Conservation (phyloP, 768 basidiomycete genomes). For the Tricholoma saponaceum region DNA sequence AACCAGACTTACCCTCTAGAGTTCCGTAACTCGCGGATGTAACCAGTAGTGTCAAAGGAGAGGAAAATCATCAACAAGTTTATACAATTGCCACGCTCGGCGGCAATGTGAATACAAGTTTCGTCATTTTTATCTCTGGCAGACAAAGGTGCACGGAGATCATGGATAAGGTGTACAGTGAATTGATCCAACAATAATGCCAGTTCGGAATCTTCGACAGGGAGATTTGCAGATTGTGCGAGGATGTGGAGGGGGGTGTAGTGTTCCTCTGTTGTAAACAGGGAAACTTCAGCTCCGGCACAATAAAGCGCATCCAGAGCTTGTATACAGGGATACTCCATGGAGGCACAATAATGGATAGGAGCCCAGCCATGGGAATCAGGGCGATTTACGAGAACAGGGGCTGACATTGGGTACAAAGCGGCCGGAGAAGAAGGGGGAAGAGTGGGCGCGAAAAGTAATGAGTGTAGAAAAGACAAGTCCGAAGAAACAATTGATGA, state of each 20-base stretch:
- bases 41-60: conserved; percentile 55
- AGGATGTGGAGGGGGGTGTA: conserved; percentile 69
- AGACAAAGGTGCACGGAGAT: conserved; percentile 65
- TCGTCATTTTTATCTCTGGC: conserved; percentile 66
- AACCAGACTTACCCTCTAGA: conserved; percentile 56
- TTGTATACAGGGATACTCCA: conserved; percentile 50
- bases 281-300: conserved; percentile 69
- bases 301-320: conserved; percentile 69
- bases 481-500: conserved; percentile 49
- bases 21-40: conserved; percentile 59
- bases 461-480: conserved; percentile 44
- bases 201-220: conserved; percentile 28
- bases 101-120: conserved; percentile 78
- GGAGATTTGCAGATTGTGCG: conserved; percentile 35
- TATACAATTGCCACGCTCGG: conserved; percentile 65
- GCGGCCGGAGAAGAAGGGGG: conserved; percentile 34
- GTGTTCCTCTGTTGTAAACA: conserved; percentile 63
- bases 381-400: conserved; percentile 62
- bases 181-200: conserved; percentile 48
- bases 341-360: conserved; percentile 65
- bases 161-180: conserved; percentile 61
- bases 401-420: conserved; percentile 42
- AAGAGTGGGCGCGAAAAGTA: conserved; percentile 48
- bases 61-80: conserved; percentile 62
- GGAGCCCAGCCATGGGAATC: conserved; percentile 70